These are phyloP conservation scores for Sporothrix mexicana DNA, from an alignment of 2,329 filamentous ascomycete genomes.

Conservation along the genomic window DNA sequence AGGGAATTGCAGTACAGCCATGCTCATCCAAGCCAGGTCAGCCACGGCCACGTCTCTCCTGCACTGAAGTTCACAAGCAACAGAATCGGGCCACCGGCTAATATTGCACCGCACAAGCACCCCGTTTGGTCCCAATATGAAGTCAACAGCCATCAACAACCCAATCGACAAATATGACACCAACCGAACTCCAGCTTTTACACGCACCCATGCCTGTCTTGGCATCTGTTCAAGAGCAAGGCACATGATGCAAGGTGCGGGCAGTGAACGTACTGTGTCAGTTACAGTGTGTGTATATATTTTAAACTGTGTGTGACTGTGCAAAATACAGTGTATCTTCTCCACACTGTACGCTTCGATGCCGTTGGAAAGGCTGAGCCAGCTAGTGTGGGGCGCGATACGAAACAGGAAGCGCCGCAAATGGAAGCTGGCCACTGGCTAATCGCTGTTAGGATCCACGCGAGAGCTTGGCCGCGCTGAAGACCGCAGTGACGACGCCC, in stretches of 20 bases:
- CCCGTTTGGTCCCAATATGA: too few species aligned
- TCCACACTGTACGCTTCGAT: neutral
- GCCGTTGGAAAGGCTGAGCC: slow-evolving; percentile 22
- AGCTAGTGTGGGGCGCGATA: slow-evolving; percentile 24
- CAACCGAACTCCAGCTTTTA: slow-evolving; percentile 16
- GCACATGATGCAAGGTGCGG: neutral
- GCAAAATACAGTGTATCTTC: neutral
- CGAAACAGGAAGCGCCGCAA: slow-evolving; percentile 33
- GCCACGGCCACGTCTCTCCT: neutral
- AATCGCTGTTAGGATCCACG: neutral
- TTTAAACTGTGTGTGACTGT: neutral
- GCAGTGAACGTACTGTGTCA: neutral
- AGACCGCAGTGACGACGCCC: slow-evolving; percentile 19
- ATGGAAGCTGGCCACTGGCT: slow-evolving; percentile 29
- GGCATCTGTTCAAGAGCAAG: slow-evolving; percentile 11
- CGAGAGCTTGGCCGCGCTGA: slow-evolving; percentile 19
- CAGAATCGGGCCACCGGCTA: neutral
- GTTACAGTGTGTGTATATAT: neutral
- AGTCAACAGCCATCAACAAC: too few species aligned
- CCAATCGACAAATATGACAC: slow-evolving; percentile 19
- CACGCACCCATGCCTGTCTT: neutral
- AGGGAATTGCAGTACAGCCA: neutral
- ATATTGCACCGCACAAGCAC: neutral
- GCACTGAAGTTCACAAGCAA: neutral
- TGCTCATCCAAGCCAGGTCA: neutral